Evolutionary conservation across 345 rosid species (phyloP), one percentile per base, ranked within the genome.

Genomic region (Acer negundo): DNA sequence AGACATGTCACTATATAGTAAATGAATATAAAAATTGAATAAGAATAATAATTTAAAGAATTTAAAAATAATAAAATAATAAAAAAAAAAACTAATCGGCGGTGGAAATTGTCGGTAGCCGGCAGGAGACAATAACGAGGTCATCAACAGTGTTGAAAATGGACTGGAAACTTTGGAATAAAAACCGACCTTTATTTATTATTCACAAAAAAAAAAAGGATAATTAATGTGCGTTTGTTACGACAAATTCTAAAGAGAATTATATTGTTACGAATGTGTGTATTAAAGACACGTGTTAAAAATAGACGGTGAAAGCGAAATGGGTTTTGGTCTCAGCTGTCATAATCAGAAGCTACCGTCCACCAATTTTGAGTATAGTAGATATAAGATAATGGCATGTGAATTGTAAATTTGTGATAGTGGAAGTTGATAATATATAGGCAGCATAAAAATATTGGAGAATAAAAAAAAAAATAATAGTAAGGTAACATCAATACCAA

Each of bases 311-410:
- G 64, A 59, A 20, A 20, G 28, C 3, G 63, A 22, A 19, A 19
- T 20, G 3, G 13, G 5, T 40, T 40, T 67, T 38, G 16, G 24
- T 67, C 70, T 10, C 70, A 9, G 22, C 17, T 53, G 74, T 72
- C 75, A 3, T n/a, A 11, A 31, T 72, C 75, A 11, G 46, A 10
- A 31, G 65, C 65, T 56, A 56, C 53, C 75, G 65, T 35, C 75
- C 65, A 35, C 75, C 65, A 20, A 69, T 51, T 69, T 44, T 11
- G 38, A n/a, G 10, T 42, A 9, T 4, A 5, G 10, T 11, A 3
- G 26, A 59, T 20, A 7, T 16, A 59, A 38, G 24, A 67, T 16
- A 56, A 56, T 19, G 3, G 17, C 65, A 35, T 72, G 26, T 55
- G 63, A 4, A 19, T 51, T 19, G 1, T 24, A 44, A n/a, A n/a